Conservation (phyloP, 1,284 basidiomycete species). For the Puccinia hordei region DNA sequence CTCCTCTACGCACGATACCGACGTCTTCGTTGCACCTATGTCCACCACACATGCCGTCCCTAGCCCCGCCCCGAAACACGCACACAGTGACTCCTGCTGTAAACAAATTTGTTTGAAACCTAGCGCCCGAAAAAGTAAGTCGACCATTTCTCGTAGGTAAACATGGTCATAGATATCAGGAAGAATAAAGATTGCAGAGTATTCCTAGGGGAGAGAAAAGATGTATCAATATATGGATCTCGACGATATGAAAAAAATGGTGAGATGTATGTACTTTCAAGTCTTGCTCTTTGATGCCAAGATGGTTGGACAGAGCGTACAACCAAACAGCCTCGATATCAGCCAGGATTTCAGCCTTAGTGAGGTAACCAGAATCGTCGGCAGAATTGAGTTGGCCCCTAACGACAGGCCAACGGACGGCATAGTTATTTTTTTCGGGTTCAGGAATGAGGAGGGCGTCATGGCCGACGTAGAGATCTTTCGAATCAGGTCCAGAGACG, state of each 20-base stretch:
- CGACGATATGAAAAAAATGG: neutral
- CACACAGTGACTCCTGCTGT: slow-evolving; percentile 90
- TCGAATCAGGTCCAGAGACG: slow-evolving; percentile 60
- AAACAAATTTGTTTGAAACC: slow-evolving; percentile 88
- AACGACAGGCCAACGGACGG: slow-evolving; percentile 74
- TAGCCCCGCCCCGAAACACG: slow-evolving; percentile 92
- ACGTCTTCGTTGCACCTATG: slow-evolving; percentile 81
- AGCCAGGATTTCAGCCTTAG: slow-evolving; percentile 69
- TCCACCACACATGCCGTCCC: slow-evolving; percentile 94
- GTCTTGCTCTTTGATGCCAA: slow-evolving; percentile 66
- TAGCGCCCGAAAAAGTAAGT: slow-evolving; percentile 76
- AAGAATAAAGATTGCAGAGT: slow-evolving; percentile 83
- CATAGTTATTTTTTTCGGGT: slow-evolving; percentile 69
- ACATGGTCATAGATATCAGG: slow-evolving; percentile 86
- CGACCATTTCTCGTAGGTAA: slow-evolving; percentile 78
- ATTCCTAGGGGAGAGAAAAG: slow-evolving; percentile 66
- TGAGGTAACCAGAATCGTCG: slow-evolving; percentile 67
- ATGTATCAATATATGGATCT: slow-evolving; percentile 8
- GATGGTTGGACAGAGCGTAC: slow-evolving; percentile 67
- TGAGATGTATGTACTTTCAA: slow-evolving; percentile 65
- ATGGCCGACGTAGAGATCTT: slow-evolving; percentile 68
- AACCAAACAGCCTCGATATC: slow-evolving; percentile 76
- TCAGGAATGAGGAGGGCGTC: slow-evolving; percentile 75
- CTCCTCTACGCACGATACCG: slow-evolving; percentile 92
- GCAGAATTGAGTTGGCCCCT: slow-evolving; percentile 74